These are phyloP conservation scores for Medicago arabica DNA, from an alignment of 306 rosid genomes.

Conservation along the genomic window DNA sequence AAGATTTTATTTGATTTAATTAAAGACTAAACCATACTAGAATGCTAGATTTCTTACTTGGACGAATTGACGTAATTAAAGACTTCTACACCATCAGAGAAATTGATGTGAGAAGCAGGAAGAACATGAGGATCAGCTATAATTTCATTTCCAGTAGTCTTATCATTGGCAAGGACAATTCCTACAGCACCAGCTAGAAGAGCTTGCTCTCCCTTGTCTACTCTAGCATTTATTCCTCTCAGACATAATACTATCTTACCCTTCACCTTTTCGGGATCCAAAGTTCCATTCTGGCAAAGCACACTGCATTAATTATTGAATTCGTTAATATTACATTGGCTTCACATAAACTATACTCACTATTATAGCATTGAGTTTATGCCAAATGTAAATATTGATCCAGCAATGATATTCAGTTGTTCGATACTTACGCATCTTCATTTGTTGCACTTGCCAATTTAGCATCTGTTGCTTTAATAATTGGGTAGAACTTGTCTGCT, in stretches of 20 bases:
- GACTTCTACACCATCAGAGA: conserved; percentile 52
- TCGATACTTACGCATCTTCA: conserved; percentile 71
- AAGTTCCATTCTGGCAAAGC: conserved; percentile 78
- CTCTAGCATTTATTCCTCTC: conserved; percentile 83
- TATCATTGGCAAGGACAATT: conserved; percentile 82
- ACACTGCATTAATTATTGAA: conserved; percentile 48
- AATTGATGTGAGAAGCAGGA: conserved; percentile 82
- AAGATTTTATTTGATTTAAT: neutral
- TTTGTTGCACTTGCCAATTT: conserved; percentile 60
- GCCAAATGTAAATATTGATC: neutral
- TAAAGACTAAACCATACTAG: neutral
- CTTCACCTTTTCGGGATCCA: conserved; percentile 79
- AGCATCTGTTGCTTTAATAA: conserved; percentile 63
- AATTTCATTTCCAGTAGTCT: conserved; percentile 65
- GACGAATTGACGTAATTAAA: conserved; percentile 66
- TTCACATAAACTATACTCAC: neutral
- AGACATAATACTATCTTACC: conserved; percentile 86
- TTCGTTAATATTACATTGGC: neutral
- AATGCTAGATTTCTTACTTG: conserved; percentile 56
- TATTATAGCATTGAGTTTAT: neutral
- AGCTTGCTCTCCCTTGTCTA: conserved; percentile 87
- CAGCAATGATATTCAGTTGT: conserved; percentile 6
- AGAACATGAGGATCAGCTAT: conserved; percentile 92
- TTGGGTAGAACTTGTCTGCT: conserved; percentile 55
- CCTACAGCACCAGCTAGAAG: conserved; percentile 81